Evolutionary conservation across 2,329 filamentous ascomycete species (phyloP), one percentile per base, ranked within the genome.

Genomic region (Elsinoe necatrix): DNA sequence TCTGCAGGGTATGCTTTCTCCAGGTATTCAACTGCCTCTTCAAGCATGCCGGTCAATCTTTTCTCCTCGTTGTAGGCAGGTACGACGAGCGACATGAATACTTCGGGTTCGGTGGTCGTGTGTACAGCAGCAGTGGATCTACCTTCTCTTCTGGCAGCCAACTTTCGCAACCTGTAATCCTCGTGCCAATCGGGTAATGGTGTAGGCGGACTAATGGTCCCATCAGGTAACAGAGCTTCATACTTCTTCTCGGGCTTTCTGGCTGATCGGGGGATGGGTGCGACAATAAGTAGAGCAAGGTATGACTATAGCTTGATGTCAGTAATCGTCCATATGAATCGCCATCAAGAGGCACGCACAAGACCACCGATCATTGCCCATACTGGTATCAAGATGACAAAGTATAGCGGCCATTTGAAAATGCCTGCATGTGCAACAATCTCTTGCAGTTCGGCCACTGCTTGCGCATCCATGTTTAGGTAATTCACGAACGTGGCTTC

Each of bases 21-120:
- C 8, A 98, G 79, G 68, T 91, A 95, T 51, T 83, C 83, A 23
- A 97, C 86, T 1, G 93, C 90, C 72, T 98, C 93, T 66, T 95
- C 85, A 11, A 98, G 78, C 73, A 95, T 95, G 9, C 85, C 86
- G 11, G 83, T 78, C 47, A 98, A 79, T 27, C 93, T 84, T 58
- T 87, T 79, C 68, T 92, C 86, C 68, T 98, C 93, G 64, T 98
- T 98, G 78, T 90, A 98, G 8, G 93, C 93, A 0, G 93, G 93
- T 42, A 98, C 85, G 0, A 98, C 89, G 6, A 97, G 84, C 55
- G 87, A 93, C 76, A 98, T 83, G 68, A 86, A 87, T n/a, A 96
- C 73, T 60, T 91, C 84, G 12, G 90, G 81, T 1, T 84, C 79
- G 61, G 90, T 86, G 56, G 95, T 86, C 43, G 75, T 72, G 62